Base-by-base conservation (phyloP, 495 filamentous ascomycete species). In the Jackrogersella minutella region DNA sequence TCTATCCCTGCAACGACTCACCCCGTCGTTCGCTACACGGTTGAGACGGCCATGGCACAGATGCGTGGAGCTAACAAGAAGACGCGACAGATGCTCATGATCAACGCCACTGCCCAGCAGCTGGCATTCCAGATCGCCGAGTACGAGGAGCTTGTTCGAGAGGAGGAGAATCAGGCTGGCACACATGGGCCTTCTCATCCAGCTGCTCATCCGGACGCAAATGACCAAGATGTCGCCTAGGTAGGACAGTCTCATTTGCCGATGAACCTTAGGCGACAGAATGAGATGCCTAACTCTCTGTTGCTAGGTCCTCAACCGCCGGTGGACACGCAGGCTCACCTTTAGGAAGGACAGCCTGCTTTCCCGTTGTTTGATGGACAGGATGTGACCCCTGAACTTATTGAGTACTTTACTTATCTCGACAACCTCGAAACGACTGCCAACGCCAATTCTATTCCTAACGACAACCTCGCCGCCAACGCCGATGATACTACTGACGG, bases 91-190 rank as follows among this genome's bases (percentile, higher is more conserved):
- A 76, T 81, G 62, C 75, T 79, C 26, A 64, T 76, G 59, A 78
- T 82, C 54, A 78, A 82, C 43, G 69, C 72, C 21, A 66, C 73
- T 0, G 77, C 80, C 10, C 76, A 76, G 64, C 78, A 81, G 58
- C 64, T 82, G n/a, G 80, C 80, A 0, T 71, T 77, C 36, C 77
- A 79, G 43, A 75, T 81, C 5, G 68, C 64, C 16, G 68, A 76
- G 60, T 81, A 80, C 62, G 79, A 81, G 56, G 79, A 82, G 2
- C 62, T 44, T 8, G 46, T 69, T 2, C 68, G 63, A 14, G 73
- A 75, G 16, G 68, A 75, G 19, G 67, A 73, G 52, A 14, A 52
- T 8, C 69, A 71, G 9, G 34, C 34, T 11, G 49, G 53, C 22
- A 58, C 62, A 2, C 62, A 69, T 16, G 60, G 54, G 4, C 49